phyloP scores from a whole-genome alignment of 345 rosid species.

The Salix suchowensis region DNA sequence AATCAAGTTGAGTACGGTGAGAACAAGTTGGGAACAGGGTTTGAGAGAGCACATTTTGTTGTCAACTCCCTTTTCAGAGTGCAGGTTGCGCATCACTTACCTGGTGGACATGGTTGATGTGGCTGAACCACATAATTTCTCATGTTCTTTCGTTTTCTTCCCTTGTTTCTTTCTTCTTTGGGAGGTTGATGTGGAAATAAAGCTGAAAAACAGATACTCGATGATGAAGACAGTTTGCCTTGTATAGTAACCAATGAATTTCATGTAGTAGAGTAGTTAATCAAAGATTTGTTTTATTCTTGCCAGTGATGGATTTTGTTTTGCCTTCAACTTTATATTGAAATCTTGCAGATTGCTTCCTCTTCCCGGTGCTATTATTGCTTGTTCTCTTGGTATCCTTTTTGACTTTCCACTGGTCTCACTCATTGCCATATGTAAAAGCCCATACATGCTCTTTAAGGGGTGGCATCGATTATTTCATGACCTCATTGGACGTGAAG shows the following conservation, averaged over 20 bases:
- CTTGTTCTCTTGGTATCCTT: slow-evolving; percentile 55
- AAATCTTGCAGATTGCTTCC: slow-evolving; percentile 49
- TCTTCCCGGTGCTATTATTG: slow-evolving; percentile 68
- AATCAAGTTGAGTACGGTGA: no score
- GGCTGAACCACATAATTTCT: no score
- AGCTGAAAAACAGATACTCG: neutral
- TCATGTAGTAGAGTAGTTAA: neutral
- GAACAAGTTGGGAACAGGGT: no score
- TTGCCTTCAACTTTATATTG: neutral
- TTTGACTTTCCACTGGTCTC: slow-evolving; percentile 70
- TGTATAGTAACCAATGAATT: neutral
- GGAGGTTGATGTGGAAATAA: neutral
- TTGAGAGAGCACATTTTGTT: no score
- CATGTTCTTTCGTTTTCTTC: no score
- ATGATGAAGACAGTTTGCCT: neutral
- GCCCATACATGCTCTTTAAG: slow-evolving; percentile 87
- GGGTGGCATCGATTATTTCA: slow-evolving; percentile 95
- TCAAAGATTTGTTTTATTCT: neutral
- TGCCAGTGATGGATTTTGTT: neutral
- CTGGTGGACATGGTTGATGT: no score
- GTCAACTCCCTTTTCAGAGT: no score
- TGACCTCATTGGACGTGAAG: slow-evolving; percentile 90
- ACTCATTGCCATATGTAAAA: slow-evolving; percentile 65
- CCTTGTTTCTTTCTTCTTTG: no score
- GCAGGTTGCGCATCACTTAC: no score